Conservation (phyloP, 306 rosid genomes). For the Myrica gale region DNA sequence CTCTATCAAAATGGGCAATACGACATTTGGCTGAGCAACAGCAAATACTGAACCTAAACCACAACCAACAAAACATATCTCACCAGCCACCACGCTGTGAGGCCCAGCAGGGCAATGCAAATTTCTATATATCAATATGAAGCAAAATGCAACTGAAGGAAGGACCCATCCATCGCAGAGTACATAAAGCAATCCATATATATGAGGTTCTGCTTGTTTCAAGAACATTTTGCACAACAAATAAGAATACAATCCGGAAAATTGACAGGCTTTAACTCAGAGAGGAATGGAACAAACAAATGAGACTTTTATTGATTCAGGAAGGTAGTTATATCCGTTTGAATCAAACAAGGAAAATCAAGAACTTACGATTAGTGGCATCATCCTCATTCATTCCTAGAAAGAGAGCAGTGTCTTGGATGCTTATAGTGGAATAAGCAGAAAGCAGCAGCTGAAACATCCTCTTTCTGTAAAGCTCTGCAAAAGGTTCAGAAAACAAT, state of each 20-base stretch:
- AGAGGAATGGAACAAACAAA: constrained; percentile 7
- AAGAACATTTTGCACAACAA: not conserved
- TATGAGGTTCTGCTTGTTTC: not conserved
- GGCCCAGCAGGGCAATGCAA: not conserved
- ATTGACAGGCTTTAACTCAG: constrained; percentile 7
- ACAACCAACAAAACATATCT: not conserved
- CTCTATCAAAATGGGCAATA: not conserved
- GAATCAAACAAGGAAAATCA: constrained; percentile 13
- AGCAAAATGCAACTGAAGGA: not conserved
- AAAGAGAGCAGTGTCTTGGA: constrained; percentile 72
- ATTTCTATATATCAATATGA: not conserved
- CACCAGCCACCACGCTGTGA: not conserved
- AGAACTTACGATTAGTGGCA: constrained; percentile 65
- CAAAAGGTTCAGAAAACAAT: constrained; percentile 26
- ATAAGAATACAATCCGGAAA: not conserved
- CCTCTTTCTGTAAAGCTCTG: constrained; percentile 82
- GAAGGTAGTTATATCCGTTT: not conserved
- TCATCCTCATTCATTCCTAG: constrained; percentile 74
- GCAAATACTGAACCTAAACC: not conserved
- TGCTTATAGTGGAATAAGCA: constrained; percentile 86
- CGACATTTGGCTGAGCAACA: not conserved
- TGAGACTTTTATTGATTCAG: not conserved
- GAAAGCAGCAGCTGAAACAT: constrained; percentile 81
- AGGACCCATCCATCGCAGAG: not conserved
- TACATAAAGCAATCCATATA: not conserved